Evolutionary conservation across 2,329 filamentous ascomycete genomes (phyloP), one percentile per base, ranked within the genome.

Genomic region (Ceratocystis destructans): DNA sequence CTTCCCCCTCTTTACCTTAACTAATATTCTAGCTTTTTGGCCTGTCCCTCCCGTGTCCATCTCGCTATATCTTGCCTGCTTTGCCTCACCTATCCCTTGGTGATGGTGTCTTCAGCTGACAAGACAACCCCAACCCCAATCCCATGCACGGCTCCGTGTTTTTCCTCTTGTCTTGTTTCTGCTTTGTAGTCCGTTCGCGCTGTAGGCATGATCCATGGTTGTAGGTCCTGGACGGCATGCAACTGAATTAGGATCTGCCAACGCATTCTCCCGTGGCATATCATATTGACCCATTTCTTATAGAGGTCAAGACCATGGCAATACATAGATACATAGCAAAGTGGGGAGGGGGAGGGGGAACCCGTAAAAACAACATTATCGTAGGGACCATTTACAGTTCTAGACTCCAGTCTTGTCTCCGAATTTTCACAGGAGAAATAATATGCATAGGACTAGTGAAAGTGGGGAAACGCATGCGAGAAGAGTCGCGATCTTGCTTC

Each of bases 191-290:
- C 28, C 33, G 25, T 17, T 59, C n/a, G 53, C n/a, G 53, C 25
- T 59, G 25, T 31, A 33, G 53, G 25, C 53, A 59, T 59, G 53
- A 37, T 20, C 53, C 53, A n/a, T 59, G 53, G 53, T 33, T 31
- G 53, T 17, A 33, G 28, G 28, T 17, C 28, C 28, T 59, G 15
- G 28, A 31, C 53, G 53, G 53, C 53, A 59, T 59, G 53, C 25
- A 59, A 33, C 4, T 37, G 53, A 59, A 59, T 59, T 59, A 59
- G 53, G 53, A 59, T 59, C 53, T 59, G 53, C 53, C 53, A 59
- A 59, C 53, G 28, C 53, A 59, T 59, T 59, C 53, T 59, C 53
- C 53, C 25, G 15, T 59, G 53, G 53, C 53, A 59, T 59, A 33
- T 59, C 53, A 59, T 59, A 33, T 59, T 25, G 15, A 28, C 25